Conservation (phyloP, 2,329 filamentous ascomycete species). For the Didymella pinodella region DNA sequence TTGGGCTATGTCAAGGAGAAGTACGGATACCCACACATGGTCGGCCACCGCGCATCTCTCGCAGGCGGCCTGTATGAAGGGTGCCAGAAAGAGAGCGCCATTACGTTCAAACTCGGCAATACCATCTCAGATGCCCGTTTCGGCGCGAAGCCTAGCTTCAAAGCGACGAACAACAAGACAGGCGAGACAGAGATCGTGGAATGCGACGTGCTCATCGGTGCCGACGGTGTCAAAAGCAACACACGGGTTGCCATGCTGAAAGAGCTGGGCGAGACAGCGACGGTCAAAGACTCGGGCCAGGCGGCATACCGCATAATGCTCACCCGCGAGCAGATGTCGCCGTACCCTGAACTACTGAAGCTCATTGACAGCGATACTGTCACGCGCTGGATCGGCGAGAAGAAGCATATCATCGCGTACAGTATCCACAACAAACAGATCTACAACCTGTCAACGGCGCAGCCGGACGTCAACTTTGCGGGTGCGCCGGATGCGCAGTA, state of each 20-base stretch:
- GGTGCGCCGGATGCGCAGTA: conserved; percentile 66
- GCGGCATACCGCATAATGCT: conserved; percentile 84
- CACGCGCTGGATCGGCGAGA: conserved; percentile 78
- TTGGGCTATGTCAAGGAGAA: conserved; percentile 71
- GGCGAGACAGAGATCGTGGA: conserved; percentile 63
- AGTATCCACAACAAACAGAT: conserved; percentile 72
- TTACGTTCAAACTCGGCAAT: conserved; percentile 74
- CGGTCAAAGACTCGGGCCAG: conserved; percentile 74
- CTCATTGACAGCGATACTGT: conserved; percentile 73
- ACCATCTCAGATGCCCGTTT: conserved; percentile 64
- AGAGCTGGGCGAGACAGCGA: conserved; percentile 59
- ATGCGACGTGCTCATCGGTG: conserved; percentile 56
- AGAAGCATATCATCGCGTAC: conserved; percentile 80
- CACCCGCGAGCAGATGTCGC: conserved; percentile 69
- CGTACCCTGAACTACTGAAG: conserved; percentile 72
- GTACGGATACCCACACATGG: conserved; percentile 81
- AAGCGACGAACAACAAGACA: conserved; percentile 62
- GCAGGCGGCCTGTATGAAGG: conserved; percentile 73
- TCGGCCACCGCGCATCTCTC: conserved; percentile 77
- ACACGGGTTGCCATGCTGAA: conserved; percentile 62
- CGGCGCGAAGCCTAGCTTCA: conserved; percentile 67
- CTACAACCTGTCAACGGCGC: conserved; percentile 71
- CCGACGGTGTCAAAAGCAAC: conserved; percentile 59
- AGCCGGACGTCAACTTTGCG: conserved; percentile 68
- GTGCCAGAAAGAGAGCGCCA: conserved; percentile 67